phyloP scores from a whole-genome alignment of 805 yeast genomes.

The Candida peoriensis region DNA sequence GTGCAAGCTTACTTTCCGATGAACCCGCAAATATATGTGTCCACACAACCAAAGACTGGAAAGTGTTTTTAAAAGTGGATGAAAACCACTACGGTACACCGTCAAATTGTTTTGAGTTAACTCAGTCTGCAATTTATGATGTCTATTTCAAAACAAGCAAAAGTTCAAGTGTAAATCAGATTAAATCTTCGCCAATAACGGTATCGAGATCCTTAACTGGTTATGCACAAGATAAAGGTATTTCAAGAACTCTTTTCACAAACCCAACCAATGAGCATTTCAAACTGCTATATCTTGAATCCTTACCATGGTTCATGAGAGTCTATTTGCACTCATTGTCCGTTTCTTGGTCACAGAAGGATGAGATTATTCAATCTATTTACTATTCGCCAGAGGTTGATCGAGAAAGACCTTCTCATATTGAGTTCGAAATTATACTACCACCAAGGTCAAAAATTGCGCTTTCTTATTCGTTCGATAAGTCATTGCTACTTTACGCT shows the following conservation, averaged over 20 bases:
- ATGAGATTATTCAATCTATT: conserved; percentile 42
- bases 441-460: conserved; percentile 63
- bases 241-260: conserved; percentile 70
- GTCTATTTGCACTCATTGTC: conserved; percentile 69
- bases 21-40: conserved; percentile 39
- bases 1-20: conserved; percentile 56
- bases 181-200: conserved; percentile 52
- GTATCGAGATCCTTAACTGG: conserved; percentile 90
- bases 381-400: conserved; percentile 76
- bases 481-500: conserved; percentile 72
- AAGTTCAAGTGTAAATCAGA: conserved; percentile 36
- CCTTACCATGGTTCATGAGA: conserved; percentile 91
- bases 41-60: conserved; percentile 45
- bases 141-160: conserved; percentile 34
- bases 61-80: conserved; percentile 28
- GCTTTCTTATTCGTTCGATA: conserved; percentile 77
- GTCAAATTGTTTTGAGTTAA: conserved; percentile 34
- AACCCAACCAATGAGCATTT: conserved; percentile 55
- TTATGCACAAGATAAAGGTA: conserved; percentile 87
- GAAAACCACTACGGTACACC: conserved; percentile 27
- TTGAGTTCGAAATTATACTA: conserved; percentile 60
- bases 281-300: conserved; percentile 62
- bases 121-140: conserved; percentile 23
- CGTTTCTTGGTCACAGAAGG: conserved; percentile 23
- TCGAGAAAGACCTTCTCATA: conserved; percentile 73